phyloP scores from a whole-genome alignment of 352 stramenopile species.

The Stramenopiles sp. region DNA sequence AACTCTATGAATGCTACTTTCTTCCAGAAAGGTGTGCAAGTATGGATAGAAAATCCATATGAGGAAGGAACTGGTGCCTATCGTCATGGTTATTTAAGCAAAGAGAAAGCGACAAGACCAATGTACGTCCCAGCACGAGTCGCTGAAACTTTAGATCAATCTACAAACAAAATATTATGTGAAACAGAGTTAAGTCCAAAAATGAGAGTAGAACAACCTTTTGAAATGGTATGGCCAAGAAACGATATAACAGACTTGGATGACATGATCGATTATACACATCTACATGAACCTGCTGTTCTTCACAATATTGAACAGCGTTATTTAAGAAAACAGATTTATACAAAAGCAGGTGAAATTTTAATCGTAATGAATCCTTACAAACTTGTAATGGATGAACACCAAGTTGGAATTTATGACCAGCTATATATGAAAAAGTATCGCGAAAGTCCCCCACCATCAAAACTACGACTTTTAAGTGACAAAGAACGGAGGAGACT shows the following conservation, averaged over 20 bases:
- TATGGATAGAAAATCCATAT: slow-evolving; percentile 14
- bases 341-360: slow-evolving; percentile 26
- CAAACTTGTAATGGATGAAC: slow-evolving; percentile 14
- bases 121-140: slow-evolving; percentile 3
- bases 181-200: slow-evolving; percentile 4
- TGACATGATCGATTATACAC: slow-evolving; percentile 40
- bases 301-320: slow-evolving; percentile 48
- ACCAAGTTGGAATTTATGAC: slow-evolving; percentile 15
- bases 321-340: slow-evolving; percentile 43
- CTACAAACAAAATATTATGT: neutral
- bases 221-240: slow-evolving; percentile 8
- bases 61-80: slow-evolving; percentile 5
- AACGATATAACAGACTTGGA: slow-evolving; percentile 23
- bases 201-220: slow-evolving; percentile 3
- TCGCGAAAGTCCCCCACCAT: slow-evolving; percentile 12
- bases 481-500: slow-evolving; percentile 47
- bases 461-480: slow-evolving; percentile 41
- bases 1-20: neutral
- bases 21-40: slow-evolving; percentile 3
- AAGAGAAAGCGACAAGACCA: neutral
- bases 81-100: slow-evolving; percentile 5
- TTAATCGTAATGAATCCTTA: slow-evolving; percentile 23
- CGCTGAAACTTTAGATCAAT: neutral
- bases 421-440: slow-evolving; percentile 14
- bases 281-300: slow-evolving; percentile 50